A percentile compares a stretch with the other conserved stretches of the same genome.
Conservation (phyloP, 176 grass and related monocot genomes). For the Oryza glumipatula region DNA sequence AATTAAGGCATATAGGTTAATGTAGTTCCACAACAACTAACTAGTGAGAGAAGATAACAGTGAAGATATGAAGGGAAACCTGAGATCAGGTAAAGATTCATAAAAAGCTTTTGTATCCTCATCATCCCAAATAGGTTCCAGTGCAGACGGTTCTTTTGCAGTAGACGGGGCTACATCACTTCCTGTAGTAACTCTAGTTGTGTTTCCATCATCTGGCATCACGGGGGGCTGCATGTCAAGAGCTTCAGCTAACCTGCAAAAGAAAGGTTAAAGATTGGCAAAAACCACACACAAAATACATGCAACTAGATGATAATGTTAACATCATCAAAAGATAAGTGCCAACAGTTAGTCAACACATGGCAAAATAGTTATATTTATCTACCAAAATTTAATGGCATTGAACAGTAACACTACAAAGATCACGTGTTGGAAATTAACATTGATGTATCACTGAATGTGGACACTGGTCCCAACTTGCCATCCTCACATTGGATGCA, state of each 20-base stretch:
- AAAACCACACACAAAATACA: conserved; percentile 20
- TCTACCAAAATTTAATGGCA: background rate
- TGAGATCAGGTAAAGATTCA: conserved; percentile 95
- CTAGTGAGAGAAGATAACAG: conserved; percentile 7
- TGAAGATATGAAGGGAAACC: conserved; percentile 55
- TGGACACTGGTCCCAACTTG: background rate
- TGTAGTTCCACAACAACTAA: conserved; percentile 37
- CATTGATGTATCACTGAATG: background rate
- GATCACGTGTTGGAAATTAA: background rate
- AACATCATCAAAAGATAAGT: background rate
- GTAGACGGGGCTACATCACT: conserved; percentile 57
- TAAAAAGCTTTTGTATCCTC: conserved; percentile 99
- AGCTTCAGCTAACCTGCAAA: conserved; percentile 85
- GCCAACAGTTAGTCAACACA: conserved; percentile 12
- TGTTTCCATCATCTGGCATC: conserved; percentile 92
- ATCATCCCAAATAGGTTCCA: conserved; percentile 98
- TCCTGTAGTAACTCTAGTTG: conserved; percentile 92
- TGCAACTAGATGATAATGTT: background rate
- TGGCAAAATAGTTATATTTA: background rate
- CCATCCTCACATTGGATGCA: background rate
- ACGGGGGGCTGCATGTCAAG: conserved; percentile 97
- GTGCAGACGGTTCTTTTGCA: conserved; percentile 71
- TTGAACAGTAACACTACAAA: background rate
- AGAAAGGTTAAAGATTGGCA: conserved; percentile 23
- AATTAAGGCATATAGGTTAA: conserved; percentile 31